Percentiles rank a stretch among this genome's conserved stretches.
These are phyloP conservation scores for Albugo laibachii DNA, from an alignment of 352 stramenopile species.

Conservation along the genomic window DNA sequence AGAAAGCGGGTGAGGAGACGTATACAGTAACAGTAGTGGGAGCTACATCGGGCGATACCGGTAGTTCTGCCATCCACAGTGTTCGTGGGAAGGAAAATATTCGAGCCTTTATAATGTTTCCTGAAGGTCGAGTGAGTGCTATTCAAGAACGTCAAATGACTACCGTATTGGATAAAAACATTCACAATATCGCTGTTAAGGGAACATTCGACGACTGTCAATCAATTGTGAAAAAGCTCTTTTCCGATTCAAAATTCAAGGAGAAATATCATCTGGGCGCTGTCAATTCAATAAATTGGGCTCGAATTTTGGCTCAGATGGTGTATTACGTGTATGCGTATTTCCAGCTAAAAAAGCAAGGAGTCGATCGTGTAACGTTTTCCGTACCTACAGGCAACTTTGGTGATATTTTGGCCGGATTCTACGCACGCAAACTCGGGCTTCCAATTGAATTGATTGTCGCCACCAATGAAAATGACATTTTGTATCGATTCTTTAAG, in stretches of 20 bases:
- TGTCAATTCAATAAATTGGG: conserved; percentile 99
- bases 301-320: conserved; percentile 96
- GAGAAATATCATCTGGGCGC: conserved; percentile 86
- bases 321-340: conserved; percentile 99
- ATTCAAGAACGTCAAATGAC: conserved; percentile 99
- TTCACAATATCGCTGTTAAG: conserved; percentile 91
- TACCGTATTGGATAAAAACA: conserved; percentile 93
- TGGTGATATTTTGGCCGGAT: conserved; percentile 95
- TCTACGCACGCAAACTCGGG: conserved; percentile 89
- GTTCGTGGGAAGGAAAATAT: conserved; percentile 94
- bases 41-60: conserved; percentile 96
- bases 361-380: conserved; percentile 73
- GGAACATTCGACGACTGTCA: conserved; percentile 99
- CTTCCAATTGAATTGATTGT: conserved; percentile 91
- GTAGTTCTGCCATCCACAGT: conserved; percentile 94
- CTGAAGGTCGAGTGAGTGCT: conserved; percentile 86
- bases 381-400: conserved; percentile 99
- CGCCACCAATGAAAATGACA: conserved; percentile 99
- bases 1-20: conserved; percentile 32
- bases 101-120: conserved; percentile 97
- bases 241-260: conserved; percentile 88
- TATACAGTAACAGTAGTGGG: conserved; percentile 92
- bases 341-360: conserved; percentile 67
- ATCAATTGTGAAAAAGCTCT: conserved; percentile 97
- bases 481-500: conserved; percentile 96